These are phyloP conservation scores for Lipomyces chichibuensis DNA, from an alignment of 805 yeast genomes.

Conservation along the genomic window DNA sequence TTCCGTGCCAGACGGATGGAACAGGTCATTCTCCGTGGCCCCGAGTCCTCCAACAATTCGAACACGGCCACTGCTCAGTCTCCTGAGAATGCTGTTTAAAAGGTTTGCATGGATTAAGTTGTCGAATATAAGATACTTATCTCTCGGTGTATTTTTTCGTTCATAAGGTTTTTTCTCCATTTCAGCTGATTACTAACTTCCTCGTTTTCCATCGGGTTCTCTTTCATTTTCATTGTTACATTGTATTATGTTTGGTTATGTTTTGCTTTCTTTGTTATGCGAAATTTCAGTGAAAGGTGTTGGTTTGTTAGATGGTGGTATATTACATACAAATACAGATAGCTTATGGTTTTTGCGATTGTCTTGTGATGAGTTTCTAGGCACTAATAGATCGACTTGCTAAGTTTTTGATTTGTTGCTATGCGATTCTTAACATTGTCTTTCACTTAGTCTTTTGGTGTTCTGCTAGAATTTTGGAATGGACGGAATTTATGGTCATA, in stretches of 20 bases:
- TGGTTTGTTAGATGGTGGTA: neutral
- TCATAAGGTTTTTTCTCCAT: neutral
- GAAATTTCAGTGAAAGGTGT: neutral
- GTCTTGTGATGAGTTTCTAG: neutral
- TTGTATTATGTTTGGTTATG: neutral
- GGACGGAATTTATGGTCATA: neutral
- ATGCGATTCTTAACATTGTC: neutral
- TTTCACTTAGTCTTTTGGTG: neutral
- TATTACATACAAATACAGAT: neutral
- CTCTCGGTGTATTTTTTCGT: neutral
- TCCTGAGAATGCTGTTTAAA: constrained; percentile 11
- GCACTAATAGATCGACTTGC: neutral
- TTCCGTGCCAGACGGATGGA: constrained; percentile 78
- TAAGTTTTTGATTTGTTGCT: neutral
- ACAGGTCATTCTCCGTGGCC: constrained; percentile 51
- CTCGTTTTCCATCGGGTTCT: neutral
- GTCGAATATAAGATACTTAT: neutral
- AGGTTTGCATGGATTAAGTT: neutral
- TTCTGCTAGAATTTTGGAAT: neutral
- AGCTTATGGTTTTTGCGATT: neutral
- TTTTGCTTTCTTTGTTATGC: neutral
- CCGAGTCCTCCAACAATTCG: neutral
- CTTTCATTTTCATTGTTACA: neutral
- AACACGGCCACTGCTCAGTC: neutral
- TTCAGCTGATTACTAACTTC: neutral